Conservation (phyloP, 139 green algal species). For the Tetradesmus obliquus region DNA sequence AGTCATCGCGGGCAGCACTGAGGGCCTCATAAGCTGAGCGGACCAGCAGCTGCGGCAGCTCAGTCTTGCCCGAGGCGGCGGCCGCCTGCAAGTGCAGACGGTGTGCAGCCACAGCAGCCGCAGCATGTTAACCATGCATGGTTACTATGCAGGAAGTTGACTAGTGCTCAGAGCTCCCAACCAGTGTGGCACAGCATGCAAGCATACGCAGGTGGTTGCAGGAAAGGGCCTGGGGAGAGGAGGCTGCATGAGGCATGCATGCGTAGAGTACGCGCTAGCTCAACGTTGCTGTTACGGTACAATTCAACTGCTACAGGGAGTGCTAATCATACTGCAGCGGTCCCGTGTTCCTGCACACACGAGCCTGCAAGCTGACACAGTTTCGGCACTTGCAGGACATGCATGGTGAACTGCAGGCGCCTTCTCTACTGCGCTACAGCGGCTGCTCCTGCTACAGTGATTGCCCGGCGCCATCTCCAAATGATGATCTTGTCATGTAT, state of each 20-base stretch:
- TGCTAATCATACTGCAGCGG: not conserved
- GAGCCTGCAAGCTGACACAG: not conserved
- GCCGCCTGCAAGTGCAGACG: not conserved
- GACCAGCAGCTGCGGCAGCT: slow-evolving; percentile 14
- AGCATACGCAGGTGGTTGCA: not conserved
- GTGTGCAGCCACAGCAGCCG: not conserved
- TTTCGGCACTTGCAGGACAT: not conserved
- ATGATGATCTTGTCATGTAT: too few species aligned
- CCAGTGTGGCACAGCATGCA: not conserved
- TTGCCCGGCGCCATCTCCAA: too few species aligned
- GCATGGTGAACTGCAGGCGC: not conserved
- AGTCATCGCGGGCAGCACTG: not conserved
- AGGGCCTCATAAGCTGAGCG: slow-evolving; percentile 29
- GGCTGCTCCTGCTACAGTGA: too few species aligned
- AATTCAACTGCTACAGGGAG: not conserved
- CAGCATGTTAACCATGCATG: not conserved
- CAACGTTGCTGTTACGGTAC: not conserved
- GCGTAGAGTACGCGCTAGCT: not conserved
- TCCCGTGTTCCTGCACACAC: not conserved
- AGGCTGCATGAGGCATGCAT: not conserved
- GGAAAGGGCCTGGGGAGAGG: not conserved
- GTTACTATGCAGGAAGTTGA: not conserved
- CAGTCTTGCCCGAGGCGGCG: not conserved
- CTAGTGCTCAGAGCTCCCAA: too few species aligned
- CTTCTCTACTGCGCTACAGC: not conserved